Percentiles rank a stretch among this genome's conserved stretches.
Evolutionary conservation across 768 basidiomycete genomes (phyloP).

Genomic region (Serendipita sp.): DNA sequence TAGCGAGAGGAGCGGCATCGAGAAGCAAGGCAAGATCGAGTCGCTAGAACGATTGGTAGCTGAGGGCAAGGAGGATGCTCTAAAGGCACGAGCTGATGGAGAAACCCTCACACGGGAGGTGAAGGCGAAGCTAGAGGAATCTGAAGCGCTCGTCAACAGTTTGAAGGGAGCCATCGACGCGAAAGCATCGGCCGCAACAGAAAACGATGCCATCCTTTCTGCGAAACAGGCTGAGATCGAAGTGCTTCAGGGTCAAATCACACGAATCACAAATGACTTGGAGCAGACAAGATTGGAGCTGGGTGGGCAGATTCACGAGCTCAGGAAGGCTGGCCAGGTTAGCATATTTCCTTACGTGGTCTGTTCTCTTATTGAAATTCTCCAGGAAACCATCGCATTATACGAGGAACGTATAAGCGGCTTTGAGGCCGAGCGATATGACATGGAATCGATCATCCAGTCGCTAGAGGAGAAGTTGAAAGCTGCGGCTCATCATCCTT

Average conservation of each 20-base stretch:
- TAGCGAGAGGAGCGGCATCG: constrained; percentile 29
- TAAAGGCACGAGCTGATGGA: constrained; percentile 31
- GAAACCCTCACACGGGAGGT: constrained; percentile 29
- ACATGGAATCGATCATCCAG: constrained; percentile 52
- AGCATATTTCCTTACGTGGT: constrained; percentile 12
- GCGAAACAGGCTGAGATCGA: constrained; percentile 48
- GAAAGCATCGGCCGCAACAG: constrained; percentile 34
- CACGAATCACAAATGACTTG: constrained; percentile 23
- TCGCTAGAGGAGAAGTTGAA: constrained; percentile 39
- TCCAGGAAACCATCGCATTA: constrained; percentile 80
- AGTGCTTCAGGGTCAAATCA: constrained; percentile 32
- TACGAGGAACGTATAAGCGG: constrained; percentile 79
- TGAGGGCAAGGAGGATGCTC: constrained; percentile 27
- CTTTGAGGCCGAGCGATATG: constrained; percentile 57
- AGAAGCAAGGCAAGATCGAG: constrained; percentile 31
- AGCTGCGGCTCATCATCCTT: constrained; percentile 20
- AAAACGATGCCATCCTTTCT: constrained; percentile 34
- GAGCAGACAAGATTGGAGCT: constrained; percentile 53
- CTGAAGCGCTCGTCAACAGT: constrained; percentile 28
- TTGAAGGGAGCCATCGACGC: constrained; percentile 39
- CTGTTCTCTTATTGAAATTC: constrained; percentile 9
- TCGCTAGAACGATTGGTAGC: constrained; percentile 30
- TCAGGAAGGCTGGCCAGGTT: constrained; percentile 80
- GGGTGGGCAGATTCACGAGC: constrained; percentile 59
- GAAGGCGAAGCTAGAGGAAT: constrained; percentile 31